Evolutionary conservation across 768 basidiomycete genomes (phyloP), one percentile per base, ranked within the genome.

Genomic region (Dacryopinax primogenitus): DNA sequence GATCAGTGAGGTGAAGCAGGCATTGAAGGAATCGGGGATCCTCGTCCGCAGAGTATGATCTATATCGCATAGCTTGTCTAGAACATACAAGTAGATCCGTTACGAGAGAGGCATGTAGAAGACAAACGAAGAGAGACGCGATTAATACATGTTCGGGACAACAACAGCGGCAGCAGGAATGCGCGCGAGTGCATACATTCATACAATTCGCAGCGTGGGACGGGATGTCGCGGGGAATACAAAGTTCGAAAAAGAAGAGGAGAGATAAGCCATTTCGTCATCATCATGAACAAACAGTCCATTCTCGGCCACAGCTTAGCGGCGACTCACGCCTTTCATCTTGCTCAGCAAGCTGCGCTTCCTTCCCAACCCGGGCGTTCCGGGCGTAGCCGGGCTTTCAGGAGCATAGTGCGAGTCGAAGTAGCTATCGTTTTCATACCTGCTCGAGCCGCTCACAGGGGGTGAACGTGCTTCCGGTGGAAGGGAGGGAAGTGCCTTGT

Each of bases 281-380:
- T 44, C 23, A 44, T 23, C 16, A 44, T 6, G 41, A 15, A 23
- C 41, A 44, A 44, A 44, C 6, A 18, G 4, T 6, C 18, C 18
- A 6, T 18, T 44, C 23, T 18, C 18, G 18, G 18, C 4, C 41
- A 44, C 4, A 44, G 4, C 18, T 44, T 23, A 44, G 4, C 23
- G 16, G 66, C 85, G 83, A 62, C 89, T 87, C 3, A 80, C 89
- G 45, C 82, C 81, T 68, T 86, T 86, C 64, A 90, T 82, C 73
- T 87, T 90, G 82, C 86, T 86, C 79, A 90, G 81, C 66, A 91
- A 76, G 72, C 87, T 89, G 1, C 86, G 80, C 80, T 85, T 90
- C 71, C 89, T 80, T 51, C 84, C 85, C 0, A 91, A 79, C 26
- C 78, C 77, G 7, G 15, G 39, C 11, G 71, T 70, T 2, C 75